Evolutionary conservation across 495 filamentous ascomycete species (phyloP).

Genomic region (Penicillium waksmanii): DNA sequence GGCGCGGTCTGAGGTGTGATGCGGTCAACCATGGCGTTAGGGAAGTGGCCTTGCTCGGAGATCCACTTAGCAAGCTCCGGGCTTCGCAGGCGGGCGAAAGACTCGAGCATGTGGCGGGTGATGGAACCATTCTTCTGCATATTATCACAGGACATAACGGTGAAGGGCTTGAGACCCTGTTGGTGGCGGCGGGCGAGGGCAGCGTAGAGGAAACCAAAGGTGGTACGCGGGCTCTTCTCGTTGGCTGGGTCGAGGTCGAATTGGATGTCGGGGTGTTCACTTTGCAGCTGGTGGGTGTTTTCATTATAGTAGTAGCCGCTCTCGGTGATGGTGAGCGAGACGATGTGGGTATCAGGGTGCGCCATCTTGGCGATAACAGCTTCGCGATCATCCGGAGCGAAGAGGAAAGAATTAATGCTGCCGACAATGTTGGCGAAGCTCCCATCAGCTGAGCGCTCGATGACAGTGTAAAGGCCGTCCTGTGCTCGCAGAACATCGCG

Average conservation of each 20-base stretch:
- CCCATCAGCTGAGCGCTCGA: constrained; percentile 51
- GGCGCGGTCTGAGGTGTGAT: constrained; percentile 51
- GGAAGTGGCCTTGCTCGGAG: constrained; percentile 44
- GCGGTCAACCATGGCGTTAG: constrained; percentile 56
- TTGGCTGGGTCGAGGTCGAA: constrained; percentile 43
- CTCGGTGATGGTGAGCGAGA: constrained; percentile 56
- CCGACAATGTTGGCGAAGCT: constrained; percentile 49
- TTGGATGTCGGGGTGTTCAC: constrained; percentile 50
- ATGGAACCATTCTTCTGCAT: constrained; percentile 58
- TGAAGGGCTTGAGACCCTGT: constrained; percentile 51
- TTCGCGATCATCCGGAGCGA: constrained; percentile 50
- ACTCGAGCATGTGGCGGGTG: constrained; percentile 52
- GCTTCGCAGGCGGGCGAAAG: constrained; percentile 46
- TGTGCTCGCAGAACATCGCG: constrained; percentile 47
- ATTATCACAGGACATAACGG: constrained; percentile 55
- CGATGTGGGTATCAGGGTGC: constrained; percentile 53
- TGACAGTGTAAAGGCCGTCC: constrained; percentile 52
- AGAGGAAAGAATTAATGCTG: constrained; percentile 54
- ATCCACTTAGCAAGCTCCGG: constrained; percentile 52
- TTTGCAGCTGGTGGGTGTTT: constrained; percentile 52
- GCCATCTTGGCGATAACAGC: constrained; percentile 54
- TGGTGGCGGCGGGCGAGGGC: constrained; percentile 45
- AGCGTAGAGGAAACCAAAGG: constrained; percentile 54
- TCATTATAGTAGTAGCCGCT: constrained; percentile 58
- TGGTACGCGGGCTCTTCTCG: constrained; percentile 44